Evolutionary conservation across 2,329 filamentous ascomycete species (phyloP).

Genomic region (Penicillium sumatraense): DNA sequence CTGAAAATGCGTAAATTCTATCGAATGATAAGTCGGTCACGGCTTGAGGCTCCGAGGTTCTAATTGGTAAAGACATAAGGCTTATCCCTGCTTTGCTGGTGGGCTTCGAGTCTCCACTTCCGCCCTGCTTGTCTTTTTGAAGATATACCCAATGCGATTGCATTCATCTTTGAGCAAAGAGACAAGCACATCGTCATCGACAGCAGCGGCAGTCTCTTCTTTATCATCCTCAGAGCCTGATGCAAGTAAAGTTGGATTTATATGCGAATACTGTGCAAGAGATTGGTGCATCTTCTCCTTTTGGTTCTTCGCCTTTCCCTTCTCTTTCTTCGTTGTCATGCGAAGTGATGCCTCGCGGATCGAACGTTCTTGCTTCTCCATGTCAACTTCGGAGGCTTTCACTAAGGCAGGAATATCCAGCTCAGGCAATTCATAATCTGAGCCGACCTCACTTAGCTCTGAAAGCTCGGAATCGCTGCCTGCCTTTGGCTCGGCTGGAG

Average conservation of each 20-base stretch:
- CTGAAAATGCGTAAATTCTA: neutral
- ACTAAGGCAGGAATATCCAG: slow-evolving; percentile 34
- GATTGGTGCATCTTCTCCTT: slow-evolving; percentile 48
- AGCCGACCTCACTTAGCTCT: slow-evolving; percentile 16
- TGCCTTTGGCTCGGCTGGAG: slow-evolving; percentile 13
- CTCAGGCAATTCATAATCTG: slow-evolving; percentile 32
- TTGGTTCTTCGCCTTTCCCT: slow-evolving; percentile 23
- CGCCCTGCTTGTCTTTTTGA: slow-evolving; percentile 40
- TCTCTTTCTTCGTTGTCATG: slow-evolving; percentile 3
- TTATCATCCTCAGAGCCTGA: slow-evolving; percentile 16
- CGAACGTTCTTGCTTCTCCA: slow-evolving; percentile 39
- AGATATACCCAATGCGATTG: slow-evolving; percentile 45
- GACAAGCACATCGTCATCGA: slow-evolving; percentile 41
- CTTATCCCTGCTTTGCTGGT: neutral
- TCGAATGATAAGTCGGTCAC: neutral
- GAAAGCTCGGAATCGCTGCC: slow-evolving; percentile 15
- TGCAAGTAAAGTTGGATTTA: slow-evolving; percentile 42
- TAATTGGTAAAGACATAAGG: neutral
- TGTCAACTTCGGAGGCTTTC: slow-evolving; percentile 47
- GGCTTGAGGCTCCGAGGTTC: too few species aligned
- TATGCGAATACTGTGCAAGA: slow-evolving; percentile 49
- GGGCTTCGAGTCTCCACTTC: slow-evolving; percentile 19
- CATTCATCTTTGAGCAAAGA: slow-evolving; percentile 44
- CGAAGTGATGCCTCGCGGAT: slow-evolving; percentile 27
- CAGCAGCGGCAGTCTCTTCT: slow-evolving; percentile 14